Conservation (phyloP, 208 protist genomes). For the Leishmania tarentolae region DNA sequence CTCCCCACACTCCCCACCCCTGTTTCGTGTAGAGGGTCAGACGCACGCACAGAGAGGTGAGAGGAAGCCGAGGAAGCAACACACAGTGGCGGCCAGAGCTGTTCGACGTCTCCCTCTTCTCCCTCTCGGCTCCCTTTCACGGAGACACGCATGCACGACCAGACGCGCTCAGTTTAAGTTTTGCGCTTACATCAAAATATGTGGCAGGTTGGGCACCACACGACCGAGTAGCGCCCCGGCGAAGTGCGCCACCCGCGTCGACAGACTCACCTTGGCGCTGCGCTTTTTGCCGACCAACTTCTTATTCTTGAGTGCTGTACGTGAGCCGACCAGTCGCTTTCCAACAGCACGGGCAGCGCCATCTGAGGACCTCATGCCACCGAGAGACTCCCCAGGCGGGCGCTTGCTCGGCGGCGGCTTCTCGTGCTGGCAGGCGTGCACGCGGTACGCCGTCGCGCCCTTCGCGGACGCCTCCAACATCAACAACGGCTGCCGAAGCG, state of each 20-base stretch:
- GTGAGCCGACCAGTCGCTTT: conserved; percentile 39
- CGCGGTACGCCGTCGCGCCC: conserved; percentile 42
- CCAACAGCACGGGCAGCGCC: conserved; percentile 30
- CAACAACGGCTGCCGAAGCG: conserved; percentile 59
- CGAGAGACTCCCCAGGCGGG: conserved; percentile 13
- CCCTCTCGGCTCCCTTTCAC: not conserved
- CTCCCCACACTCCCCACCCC: not conserved
- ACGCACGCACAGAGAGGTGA: not conserved
- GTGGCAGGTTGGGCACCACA: conserved; percentile 55
- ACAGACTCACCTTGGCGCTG: conserved; percentile 40
- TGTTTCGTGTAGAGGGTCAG: not conserved
- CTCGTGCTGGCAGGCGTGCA: conserved; percentile 60
- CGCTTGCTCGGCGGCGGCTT: conserved; percentile 65
- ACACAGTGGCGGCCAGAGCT: not conserved
- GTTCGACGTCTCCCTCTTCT: not conserved
- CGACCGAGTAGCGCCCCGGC: conserved; percentile 47
- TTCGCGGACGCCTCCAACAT: conserved; percentile 55
- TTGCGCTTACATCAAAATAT: conserved; percentile 44
- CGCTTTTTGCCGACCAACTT: conserved; percentile 27
- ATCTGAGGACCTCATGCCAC: conserved; percentile 23
- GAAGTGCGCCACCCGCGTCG: conserved; percentile 41
- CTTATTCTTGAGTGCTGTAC: conserved; percentile 18
- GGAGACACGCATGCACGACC: not conserved
- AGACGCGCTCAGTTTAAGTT: not conserved
- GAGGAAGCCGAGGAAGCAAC: not conserved